Evolutionary conservation across 371 early-diverging fungal genomes (phyloP), one percentile per base, ranked within the genome.

Genomic region (Mucor plumbeus): DNA sequence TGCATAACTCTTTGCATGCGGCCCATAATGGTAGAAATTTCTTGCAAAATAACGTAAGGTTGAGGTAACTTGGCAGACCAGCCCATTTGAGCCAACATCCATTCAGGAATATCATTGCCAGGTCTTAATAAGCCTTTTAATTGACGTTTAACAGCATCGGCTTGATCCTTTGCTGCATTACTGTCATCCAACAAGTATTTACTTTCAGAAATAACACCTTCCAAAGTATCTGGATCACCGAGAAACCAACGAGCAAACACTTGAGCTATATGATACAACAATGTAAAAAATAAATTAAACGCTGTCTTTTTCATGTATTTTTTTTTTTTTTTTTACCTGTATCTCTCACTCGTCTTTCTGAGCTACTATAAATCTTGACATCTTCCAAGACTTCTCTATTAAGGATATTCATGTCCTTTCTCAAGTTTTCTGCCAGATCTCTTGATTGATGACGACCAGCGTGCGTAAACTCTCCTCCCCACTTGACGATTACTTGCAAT

Each of bases 391-490:
- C 85, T 31, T 87, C 81, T 58, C 84, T 82, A 77, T 97, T 98
- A 75, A 98, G 86, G 61, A 97, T 90, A 43, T 86, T 74, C 73
- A 98, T 85, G 71, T 97, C 97, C 66, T 95, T 96, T 66, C 96
- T 87, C 73, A 97, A 81, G 72, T 93, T 95, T 64, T 95, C 95
- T 33, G 94, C 99, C 59, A 98, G 75, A 75, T 98, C 98, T 63
- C 90, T 85, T 6, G 95, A 89, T 75, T 99, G 99, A 70, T 92
- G 91, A 13, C 84, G 84, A 11, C 97, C 98, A 4, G 97, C 97
- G 72, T 99, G 99, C 0, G 99, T 99, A 76, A 97, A 96, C 82
- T 95, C 95, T 47, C 97, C 99, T 41, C 96, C 97, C 99, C 98
- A 98, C 72, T 98, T 98, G 61, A 97, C 93, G 73, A 97, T 91